Conservation (phyloP, 768 basidiomycete genomes). For the Lentinula aciculospora region DNA sequence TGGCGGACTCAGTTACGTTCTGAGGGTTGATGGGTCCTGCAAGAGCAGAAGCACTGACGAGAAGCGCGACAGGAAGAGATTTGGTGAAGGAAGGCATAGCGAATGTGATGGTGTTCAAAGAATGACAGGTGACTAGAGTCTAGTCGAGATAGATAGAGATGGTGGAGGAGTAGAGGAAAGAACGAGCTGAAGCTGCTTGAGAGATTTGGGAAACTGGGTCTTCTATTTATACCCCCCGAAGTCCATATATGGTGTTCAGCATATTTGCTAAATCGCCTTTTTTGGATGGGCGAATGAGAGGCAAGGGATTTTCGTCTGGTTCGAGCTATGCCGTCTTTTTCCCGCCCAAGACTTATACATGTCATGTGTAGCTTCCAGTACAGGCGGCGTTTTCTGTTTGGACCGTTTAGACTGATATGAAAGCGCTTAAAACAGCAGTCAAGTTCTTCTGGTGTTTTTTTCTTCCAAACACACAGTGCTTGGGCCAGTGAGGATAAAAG, state of each 20-base stretch:
- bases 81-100: neutral
- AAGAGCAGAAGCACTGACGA: neutral
- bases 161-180: neutral
- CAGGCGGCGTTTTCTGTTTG: neutral
- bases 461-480: too few relatives aligned
- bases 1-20: neutral
- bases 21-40: neutral
- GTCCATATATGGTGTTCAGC: neutral
- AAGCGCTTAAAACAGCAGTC: too few relatives aligned
- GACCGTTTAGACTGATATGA: too few relatives aligned
- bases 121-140: neutral
- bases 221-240: neutral
- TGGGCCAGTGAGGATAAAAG: too few relatives aligned
- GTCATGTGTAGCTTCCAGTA: neutral
- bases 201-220: neutral
- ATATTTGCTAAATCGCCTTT: neutral
- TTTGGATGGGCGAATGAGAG: neutral
- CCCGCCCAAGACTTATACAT: neutral
- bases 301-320: neutral
- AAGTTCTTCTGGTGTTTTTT: too few relatives aligned
- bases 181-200: neutral
- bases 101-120: neutral
- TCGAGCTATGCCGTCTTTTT: neutral
- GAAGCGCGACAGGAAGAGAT: neutral
- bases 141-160: constrained; percentile 1